Base-by-base conservation (phyloP, 1,284 basidiomycete genomes). In the Leccinum insolens region DNA sequence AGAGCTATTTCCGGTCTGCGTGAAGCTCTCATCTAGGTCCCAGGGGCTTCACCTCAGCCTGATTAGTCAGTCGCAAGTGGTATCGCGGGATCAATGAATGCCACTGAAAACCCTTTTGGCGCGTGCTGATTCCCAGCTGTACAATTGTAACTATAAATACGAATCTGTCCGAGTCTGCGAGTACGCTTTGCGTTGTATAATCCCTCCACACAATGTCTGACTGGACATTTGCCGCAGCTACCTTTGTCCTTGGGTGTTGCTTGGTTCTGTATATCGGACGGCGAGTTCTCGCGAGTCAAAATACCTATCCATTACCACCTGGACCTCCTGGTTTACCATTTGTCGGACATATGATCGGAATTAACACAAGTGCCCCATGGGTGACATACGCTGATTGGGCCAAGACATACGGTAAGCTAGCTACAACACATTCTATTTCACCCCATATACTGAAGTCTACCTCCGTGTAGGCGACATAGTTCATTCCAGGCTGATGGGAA, bases 381-480 rank as follows among this genome's bases (percentile, higher is more conserved):
- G 49, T 52, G 20, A 52, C 49, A 52, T 52, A 52, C 20, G 49
- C 49, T 52, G 49, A 22, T 22, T 52, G 49, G 49, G 49, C 20
- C 7, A 52, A 12, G 22, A 52, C 20, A 12, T 52, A 52, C 20
- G 49, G 49, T 52, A 52, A 46, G 44, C 17, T 46, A 52, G 39
- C 14, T 41, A 41, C 20, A 22, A 22, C n/a, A 11, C 17, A 17
- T 17, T 46, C 44, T 49, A 49, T 49, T 49, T 49, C 2, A 49
- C 11, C 11, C 46, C 46, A 49, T 49, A 20, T 49, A 49, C 46
- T 49, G n/a, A 20, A 49, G 9, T 20, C n/a, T 49, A 20, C 46
- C n/a, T 49, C n/a, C 46, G 46, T 49, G n/a, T 57, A 73, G 66
- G 74, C 2, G 71, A 76, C 4, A 28, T 74, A 1, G 15, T 76